phyloP scores from a whole-genome alignment of 2,329 filamentous ascomycete species.

The Arachnopeziza araneosa region DNA sequence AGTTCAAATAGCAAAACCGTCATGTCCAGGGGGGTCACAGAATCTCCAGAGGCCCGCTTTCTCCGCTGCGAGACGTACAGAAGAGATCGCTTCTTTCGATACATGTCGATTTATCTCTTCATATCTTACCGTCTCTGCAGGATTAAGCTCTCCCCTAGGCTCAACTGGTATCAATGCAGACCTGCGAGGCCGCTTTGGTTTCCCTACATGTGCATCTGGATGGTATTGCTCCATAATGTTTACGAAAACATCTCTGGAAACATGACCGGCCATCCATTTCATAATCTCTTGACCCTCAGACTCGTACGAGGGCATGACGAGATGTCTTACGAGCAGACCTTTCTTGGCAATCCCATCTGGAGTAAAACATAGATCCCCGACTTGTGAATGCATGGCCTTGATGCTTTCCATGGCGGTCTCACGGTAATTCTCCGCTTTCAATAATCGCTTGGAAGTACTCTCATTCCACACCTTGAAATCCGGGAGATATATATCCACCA shows the following conservation, averaged over 20 bases:
- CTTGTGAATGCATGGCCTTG: constrained; percentile 73
- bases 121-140: constrained; percentile 52
- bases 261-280: constrained; percentile 65
- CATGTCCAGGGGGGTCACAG: constrained; percentile 48
- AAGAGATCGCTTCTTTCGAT: constrained; percentile 56
- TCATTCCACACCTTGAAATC: constrained; percentile 80
- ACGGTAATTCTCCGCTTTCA: constrained; percentile 76
- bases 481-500: constrained; percentile 82
- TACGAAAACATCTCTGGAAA: constrained; percentile 71
- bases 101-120: constrained; percentile 73
- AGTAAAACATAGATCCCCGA: constrained; percentile 79
- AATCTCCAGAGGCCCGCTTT: constrained; percentile 74
- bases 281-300: constrained; percentile 70
- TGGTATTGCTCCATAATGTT: constrained; percentile 89
- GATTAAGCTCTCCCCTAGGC: constrained; percentile 7
- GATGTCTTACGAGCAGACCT: constrained; percentile 70
- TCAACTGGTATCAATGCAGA: constrained; percentile 27
- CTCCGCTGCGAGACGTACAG: constrained; percentile 61
- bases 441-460: constrained; percentile 59
- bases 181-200: constrained; percentile 43
- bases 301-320: constrained; percentile 80
- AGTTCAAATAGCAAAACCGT: constrained; percentile 16
- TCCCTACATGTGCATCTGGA: constrained; percentile 76
- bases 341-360: constrained; percentile 75
- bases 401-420: constrained; percentile 69